phyloP scores from a whole-genome alignment of 352 stramenopile species.

The Phytophthora fragariaefolia region DNA sequence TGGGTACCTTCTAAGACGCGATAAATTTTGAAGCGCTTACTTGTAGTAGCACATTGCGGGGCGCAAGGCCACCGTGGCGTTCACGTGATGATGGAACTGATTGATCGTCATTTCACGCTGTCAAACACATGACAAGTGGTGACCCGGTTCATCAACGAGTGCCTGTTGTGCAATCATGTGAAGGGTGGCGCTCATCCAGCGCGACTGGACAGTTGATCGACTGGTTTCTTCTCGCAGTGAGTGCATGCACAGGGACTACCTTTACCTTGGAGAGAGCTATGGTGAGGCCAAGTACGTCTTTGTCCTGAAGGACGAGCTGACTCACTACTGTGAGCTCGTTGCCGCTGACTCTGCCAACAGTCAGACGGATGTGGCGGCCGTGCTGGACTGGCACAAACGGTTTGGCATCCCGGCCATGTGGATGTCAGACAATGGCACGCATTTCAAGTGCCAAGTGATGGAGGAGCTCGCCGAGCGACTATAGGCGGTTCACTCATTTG shows the following conservation, averaged over 20 bases:
- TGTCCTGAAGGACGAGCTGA: too few relatives aligned
- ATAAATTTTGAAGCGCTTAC: neutral
- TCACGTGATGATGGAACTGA: too few relatives aligned
- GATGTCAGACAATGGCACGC: conserved; percentile 10
- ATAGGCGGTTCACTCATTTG: neutral
- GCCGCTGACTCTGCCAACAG: conserved; percentile 7
- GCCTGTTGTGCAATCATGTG: too few relatives aligned
- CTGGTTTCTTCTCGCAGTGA: neutral
- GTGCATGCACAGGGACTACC: conserved; percentile 18
- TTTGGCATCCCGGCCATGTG: neutral
- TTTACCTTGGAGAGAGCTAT: conserved; percentile 21
- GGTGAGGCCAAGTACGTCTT: too few relatives aligned
- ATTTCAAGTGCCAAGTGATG: conserved; percentile 16
- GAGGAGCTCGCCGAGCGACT: neutral
- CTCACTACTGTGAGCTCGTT: too few relatives aligned
- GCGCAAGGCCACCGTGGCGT: too few relatives aligned
- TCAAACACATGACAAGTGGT: too few relatives aligned
- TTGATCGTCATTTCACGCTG: too few relatives aligned
- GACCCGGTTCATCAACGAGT: too few relatives aligned
- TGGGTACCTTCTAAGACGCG: conserved; percentile 2
- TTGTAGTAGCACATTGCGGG: conserved; percentile 12
- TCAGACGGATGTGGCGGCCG: neutral
- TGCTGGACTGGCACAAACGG: conserved; percentile 11
- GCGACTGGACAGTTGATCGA: too few relatives aligned
- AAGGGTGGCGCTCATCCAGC: too few relatives aligned